Evolutionary conservation across 371 early-diverging fungal genomes (phyloP).

Genomic region (Apophysomyces elegans): DNA sequence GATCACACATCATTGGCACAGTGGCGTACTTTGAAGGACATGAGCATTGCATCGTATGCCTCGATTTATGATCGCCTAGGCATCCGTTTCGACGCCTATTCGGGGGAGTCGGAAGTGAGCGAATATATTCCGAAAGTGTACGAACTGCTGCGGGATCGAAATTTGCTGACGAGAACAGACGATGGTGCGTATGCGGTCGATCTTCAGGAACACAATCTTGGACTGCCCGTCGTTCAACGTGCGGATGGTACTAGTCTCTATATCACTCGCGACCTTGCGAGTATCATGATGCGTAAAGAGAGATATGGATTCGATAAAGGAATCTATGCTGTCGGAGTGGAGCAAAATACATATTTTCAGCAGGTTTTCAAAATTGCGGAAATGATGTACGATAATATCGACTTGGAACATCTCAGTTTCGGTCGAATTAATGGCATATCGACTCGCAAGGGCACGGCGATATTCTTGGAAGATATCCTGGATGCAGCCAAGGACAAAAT

Average conservation of each 20-base stretch:
- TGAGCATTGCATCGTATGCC: conserved; percentile 90
- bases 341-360: conserved; percentile 91
- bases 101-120: conserved; percentile 94
- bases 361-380: conserved; percentile 93
- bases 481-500: conserved; percentile 73
- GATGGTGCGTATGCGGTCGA: conserved; percentile 82
- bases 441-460: conserved; percentile 94
- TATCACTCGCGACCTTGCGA: conserved; percentile 95
- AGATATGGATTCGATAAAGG: conserved; percentile 84
- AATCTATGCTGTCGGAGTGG: conserved; percentile 91
- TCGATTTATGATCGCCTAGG: conserved; percentile 87
- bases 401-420: conserved; percentile 90
- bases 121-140: conserved; percentile 74
- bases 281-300: conserved; percentile 81
- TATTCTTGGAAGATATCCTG: conserved; percentile 97
- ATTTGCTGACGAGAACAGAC: conserved; percentile 56
- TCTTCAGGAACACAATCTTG: conserved; percentile 73
- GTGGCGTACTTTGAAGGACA: conserved; percentile 87
- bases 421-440: conserved; percentile 97
- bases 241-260: conserved; percentile 96
- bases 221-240: conserved; percentile 79
- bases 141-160: conserved; percentile 56
- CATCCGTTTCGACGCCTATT: conserved; percentile 93
- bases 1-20: conserved; percentile 73
- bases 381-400: conserved; percentile 43